Conservation (phyloP, 352 stramenopile genomes). For the Phytophthora vignae region DNA sequence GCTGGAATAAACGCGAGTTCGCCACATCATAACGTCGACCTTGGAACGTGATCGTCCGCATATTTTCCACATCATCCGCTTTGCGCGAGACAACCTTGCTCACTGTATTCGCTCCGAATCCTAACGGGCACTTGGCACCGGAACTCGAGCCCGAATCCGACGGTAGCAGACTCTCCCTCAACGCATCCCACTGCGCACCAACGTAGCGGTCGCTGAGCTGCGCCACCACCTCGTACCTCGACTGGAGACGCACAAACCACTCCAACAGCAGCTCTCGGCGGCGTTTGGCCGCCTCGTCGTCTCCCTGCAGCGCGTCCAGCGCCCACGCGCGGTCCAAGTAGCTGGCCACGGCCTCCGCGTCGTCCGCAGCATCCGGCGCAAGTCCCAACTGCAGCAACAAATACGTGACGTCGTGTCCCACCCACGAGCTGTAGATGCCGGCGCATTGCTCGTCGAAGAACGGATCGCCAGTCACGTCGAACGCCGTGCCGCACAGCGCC, state of each 20-base stretch:
- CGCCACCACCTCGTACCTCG: conserved; percentile 55
- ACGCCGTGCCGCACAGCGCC: conserved; percentile 59
- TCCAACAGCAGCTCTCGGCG: conserved; percentile 51
- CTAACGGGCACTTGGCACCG: conserved; percentile 63
- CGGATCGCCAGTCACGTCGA: conserved; percentile 56
- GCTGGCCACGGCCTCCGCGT: conserved; percentile 38
- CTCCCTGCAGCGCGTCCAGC: conserved; percentile 34
- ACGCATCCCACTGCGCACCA: conserved; percentile 46
- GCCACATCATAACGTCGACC: conserved; percentile 64
- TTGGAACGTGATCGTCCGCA: conserved; percentile 61
- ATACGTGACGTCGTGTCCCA: conserved; percentile 61
- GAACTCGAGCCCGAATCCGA: conserved; percentile 17
- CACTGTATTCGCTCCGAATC: conserved; percentile 54
- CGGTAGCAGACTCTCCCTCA: conserved; percentile 52
- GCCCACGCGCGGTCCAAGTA: conserved; percentile 49
- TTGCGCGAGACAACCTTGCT: conserved; percentile 34
- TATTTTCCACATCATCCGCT: conserved; percentile 25
- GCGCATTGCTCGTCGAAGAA: conserved; percentile 48
- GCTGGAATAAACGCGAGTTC: conserved; percentile 57
- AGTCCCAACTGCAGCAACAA: conserved; percentile 55
- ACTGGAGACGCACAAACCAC: conserved; percentile 62
- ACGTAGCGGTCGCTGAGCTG: conserved; percentile 59
- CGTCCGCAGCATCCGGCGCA: conserved; percentile 32
- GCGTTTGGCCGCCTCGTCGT: conserved; percentile 28
- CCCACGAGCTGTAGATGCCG: conserved; percentile 62